Percentiles rank a stretch among this genome's conserved stretches.
phyloP scores from a whole-genome alignment of 352 stramenopile genomes.

The Phytophthora ohioensis region DNA sequence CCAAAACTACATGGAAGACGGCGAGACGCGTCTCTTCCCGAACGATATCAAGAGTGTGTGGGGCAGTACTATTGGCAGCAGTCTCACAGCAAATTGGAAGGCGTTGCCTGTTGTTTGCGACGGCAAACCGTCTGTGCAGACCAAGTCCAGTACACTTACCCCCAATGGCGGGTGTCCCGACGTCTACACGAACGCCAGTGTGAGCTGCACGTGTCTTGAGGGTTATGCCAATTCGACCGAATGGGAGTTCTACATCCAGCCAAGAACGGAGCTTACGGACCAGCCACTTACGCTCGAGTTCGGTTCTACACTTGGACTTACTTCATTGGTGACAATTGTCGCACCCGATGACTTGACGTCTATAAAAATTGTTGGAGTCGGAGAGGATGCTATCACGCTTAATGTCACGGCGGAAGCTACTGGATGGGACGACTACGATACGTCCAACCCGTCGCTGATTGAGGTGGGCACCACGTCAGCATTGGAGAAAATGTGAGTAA shows the following conservation, averaged over 20 bases:
- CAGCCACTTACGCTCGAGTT: slow-evolving; percentile 49
- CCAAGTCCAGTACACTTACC: slow-evolving; percentile 45
- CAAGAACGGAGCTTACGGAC: slow-evolving; percentile 29
- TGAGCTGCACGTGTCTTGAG: slow-evolving; percentile 67
- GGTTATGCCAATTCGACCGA: slow-evolving; percentile 48
- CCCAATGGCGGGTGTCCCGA: slow-evolving; percentile 59
- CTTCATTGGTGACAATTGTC: slow-evolving; percentile 59
- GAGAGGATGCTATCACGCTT: slow-evolving; percentile 37
- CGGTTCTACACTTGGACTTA: slow-evolving; percentile 48
- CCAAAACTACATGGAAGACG: slow-evolving; percentile 60
- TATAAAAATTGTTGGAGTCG: slow-evolving; percentile 46
- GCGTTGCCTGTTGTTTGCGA: slow-evolving; percentile 57
- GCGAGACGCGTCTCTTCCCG: slow-evolving; percentile 62
- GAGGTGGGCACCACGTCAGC: slow-evolving; percentile 46
- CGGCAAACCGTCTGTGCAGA: slow-evolving; percentile 58
- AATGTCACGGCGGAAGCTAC: slow-evolving; percentile 53
- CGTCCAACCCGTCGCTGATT: slow-evolving; percentile 46
- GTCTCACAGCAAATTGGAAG: slow-evolving; percentile 64
- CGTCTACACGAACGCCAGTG: slow-evolving; percentile 52
- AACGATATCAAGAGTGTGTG: slow-evolving; percentile 70
- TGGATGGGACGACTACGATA: slow-evolving; percentile 49
- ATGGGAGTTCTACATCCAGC: slow-evolving; percentile 55
- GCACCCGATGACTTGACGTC: slow-evolving; percentile 42
- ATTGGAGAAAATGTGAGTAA: slow-evolving; percentile 49
- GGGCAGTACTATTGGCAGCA: slow-evolving; percentile 54